Percentiles rank a stretch among this genome's conserved stretches.
Conservation (phyloP, 306 rosid species). For the Cucurbita maxima region DNA sequence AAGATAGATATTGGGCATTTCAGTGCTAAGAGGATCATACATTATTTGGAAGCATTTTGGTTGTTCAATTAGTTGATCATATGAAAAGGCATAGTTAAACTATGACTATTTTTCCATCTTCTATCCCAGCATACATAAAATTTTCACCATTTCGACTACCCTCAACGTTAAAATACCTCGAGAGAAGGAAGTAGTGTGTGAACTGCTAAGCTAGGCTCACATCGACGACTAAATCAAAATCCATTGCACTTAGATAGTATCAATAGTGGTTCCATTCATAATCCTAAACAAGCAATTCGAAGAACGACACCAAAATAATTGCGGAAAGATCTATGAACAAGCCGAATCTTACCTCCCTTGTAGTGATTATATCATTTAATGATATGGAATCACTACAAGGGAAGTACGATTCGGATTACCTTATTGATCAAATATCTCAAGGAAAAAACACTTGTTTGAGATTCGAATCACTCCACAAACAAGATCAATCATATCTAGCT, state of each 20-base stretch:
- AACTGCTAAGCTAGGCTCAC: not conserved
- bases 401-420: too few relatives aligned
- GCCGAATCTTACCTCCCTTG: not conserved
- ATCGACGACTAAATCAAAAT: not conserved
- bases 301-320: not conserved
- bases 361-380: too few relatives aligned
- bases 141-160: not conserved
- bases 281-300: not conserved
- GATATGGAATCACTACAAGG: too few relatives aligned
- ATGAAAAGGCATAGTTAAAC: not conserved
- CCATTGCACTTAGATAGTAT: not conserved
- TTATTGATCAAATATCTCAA: too few relatives aligned
- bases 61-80: not conserved
- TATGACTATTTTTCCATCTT: not conserved
- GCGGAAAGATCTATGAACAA: not conserved
- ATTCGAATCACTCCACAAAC: too few relatives aligned
- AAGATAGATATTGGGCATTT: conserved; percentile 8
- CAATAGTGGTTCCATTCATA: not conserved
- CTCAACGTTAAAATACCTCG: not conserved
- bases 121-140: too few relatives aligned
- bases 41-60: conserved; percentile 8
- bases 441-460: too few relatives aligned
- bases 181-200: not conserved
- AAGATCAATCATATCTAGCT: too few relatives aligned
- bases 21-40: not conserved